Evolutionary conservation across 164 flowering plant species (phyloP).

Genomic region (Dillenia suffruticosa): DNA sequence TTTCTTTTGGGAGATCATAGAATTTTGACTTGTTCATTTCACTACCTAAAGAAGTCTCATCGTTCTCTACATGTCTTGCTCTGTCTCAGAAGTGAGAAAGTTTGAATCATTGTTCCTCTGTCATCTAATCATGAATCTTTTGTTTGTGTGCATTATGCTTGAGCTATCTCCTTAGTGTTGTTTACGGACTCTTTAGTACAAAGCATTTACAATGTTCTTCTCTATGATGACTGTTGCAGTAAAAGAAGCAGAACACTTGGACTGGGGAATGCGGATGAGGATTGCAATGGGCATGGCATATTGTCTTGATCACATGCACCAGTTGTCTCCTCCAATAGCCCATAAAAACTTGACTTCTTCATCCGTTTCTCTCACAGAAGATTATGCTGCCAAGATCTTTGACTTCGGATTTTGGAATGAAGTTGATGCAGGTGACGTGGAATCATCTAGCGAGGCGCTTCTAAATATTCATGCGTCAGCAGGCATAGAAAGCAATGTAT

Average conservation of each 20-base stretch:
- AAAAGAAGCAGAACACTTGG: slow-evolving; percentile 75
- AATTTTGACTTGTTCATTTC: too few relatives aligned
- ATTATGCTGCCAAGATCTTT: slow-evolving; percentile 70
- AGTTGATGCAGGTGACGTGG: slow-evolving; percentile 21
- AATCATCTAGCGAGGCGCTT: slow-evolving; percentile 14
- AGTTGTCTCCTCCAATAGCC: slow-evolving; percentile 44
- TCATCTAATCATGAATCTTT: too few relatives aligned
- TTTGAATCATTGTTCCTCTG: too few relatives aligned
- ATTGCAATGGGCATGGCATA: slow-evolving; percentile 81
- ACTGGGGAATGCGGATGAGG: slow-evolving; percentile 67
- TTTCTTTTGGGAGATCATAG: too few relatives aligned
- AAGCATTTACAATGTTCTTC: background rate
- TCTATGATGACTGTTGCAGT: slow-evolving; percentile 37
- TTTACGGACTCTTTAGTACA: too few relatives aligned
- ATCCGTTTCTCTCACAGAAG: slow-evolving; percentile 60
- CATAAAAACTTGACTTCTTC: slow-evolving; percentile 54
- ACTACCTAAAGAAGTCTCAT: too few relatives aligned
- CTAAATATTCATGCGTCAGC: slow-evolving; percentile 9
- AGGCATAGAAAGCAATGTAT: slow-evolving; percentile 37
- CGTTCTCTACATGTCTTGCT: too few relatives aligned
- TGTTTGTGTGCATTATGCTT: too few relatives aligned
- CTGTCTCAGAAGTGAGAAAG: too few relatives aligned
- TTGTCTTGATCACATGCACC: slow-evolving; percentile 79
- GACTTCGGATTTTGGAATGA: slow-evolving; percentile 52
- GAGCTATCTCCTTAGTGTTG: too few relatives aligned